Conservation (phyloP, 352 stramenopile species). For the Phytopythium cucurbitacearum region DNA sequence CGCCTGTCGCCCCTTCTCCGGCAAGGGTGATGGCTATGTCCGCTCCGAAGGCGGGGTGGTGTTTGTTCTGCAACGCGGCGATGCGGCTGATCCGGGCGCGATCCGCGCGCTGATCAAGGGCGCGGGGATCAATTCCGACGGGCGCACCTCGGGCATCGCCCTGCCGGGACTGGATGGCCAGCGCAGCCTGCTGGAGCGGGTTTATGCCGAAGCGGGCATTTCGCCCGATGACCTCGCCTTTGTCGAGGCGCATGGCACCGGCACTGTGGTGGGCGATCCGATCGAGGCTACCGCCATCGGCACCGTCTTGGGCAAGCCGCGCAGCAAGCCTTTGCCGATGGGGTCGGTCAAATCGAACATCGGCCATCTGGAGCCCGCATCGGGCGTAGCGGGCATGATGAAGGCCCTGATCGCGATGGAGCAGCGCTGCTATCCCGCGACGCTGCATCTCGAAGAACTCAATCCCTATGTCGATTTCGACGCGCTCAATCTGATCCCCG, state of each 20-base stretch:
- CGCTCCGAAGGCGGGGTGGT: conserved; percentile 4
- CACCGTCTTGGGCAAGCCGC: conserved; percentile 4
- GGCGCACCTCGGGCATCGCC: conserved; percentile 4
- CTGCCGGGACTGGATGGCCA: conserved; percentile 4
- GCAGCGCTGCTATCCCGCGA: conserved; percentile 4
- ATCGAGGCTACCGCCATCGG: conserved; percentile 5
- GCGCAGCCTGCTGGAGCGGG: conserved; percentile 4
- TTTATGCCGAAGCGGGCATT: conserved; percentile 5
- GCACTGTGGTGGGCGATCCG: conserved; percentile 4
- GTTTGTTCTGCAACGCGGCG: conserved; percentile 5
- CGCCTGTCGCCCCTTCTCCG: conserved; percentile 4
- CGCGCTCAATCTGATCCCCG: conserved; percentile 5
- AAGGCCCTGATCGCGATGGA: conserved; percentile 5
- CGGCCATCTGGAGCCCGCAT: conserved; percentile 4
- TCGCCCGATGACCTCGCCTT: conserved; percentile 5
- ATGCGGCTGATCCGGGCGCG: conserved; percentile 4
- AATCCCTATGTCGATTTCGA: conserved; percentile 6
- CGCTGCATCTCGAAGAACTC: conserved; percentile 5
- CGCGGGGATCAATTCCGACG: conserved; percentile 5
- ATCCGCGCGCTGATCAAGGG: conserved; percentile 5
- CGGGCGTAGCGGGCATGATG: conserved; percentile 4
- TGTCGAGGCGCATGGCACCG: conserved; percentile 4
- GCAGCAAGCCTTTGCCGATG: conserved; percentile 5
- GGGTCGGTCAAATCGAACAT: conserved; percentile 5
- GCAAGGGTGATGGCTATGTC: conserved; percentile 5